Evolutionary conservation across 768 basidiomycete genomes (phyloP), one percentile per base, ranked within the genome.

Genomic region (Lactarius vividus): DNA sequence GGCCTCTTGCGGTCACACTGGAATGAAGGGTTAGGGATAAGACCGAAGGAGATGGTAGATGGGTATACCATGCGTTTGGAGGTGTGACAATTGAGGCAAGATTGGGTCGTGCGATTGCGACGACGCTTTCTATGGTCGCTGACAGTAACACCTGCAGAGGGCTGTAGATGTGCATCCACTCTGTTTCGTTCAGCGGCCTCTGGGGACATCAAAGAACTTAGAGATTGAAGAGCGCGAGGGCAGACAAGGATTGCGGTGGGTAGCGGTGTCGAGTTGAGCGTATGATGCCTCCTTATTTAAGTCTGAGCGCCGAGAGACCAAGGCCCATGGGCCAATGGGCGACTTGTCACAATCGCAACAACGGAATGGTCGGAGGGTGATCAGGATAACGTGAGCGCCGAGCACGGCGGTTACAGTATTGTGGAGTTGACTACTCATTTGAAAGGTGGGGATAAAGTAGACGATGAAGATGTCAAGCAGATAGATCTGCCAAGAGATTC

Each of bases 21-120:
- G 16, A 61, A 37, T 39, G 44, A 16, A 13, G 44, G 37, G 57
- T 7, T 52, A 53, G 39, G 55, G 37, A 42, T 57, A 3, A 63
- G 13, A 11, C 37, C 58, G 37, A 29, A 26, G 35, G 55, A 4
- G 44, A n/a, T 23, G n/a, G 20, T 28, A 5, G 4, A 7, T 37
- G 28, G 31, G 49, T 77, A 62, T 73, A 88, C 88, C 88, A 88
- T 88, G 61, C 88, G 80, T 71, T 89, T 89, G 9, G 88, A 88
- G 29, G 85, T 84, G 68, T 89, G 88, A 69, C 88, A 89, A 68
- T 88, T 88, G 33, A 89, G 77, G 70, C 88, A 89, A 66, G 87
- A 88, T 68, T 88, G 87, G 3, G 87, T 89, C 7, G 87, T 88
- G 60, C 88, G 83, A 72, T 89, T 89, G 54, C 88, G 85, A 68